phyloP scores from a whole-genome alignment of 345 rosid genomes.

The Sonneratia alba region DNA sequence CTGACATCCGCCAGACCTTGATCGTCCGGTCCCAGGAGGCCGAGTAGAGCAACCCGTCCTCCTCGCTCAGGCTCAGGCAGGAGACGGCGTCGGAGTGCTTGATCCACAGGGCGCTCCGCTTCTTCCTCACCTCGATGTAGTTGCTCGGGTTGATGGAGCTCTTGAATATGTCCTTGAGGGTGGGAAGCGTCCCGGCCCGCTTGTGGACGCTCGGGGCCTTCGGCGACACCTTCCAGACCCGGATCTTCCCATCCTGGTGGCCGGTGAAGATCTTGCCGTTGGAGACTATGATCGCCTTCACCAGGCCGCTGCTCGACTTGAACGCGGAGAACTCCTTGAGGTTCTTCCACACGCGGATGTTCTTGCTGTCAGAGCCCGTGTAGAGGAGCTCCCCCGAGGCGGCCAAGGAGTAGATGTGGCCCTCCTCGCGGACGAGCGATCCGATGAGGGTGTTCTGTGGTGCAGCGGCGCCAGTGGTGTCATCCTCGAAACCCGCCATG shows the following conservation, averaged over 20 bases:
- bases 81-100: constrained; percentile 86
- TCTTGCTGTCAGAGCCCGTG: constrained; percentile 95
- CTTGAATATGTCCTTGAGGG: constrained; percentile 74
- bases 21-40: constrained; percentile 93
- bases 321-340: constrained; percentile 77
- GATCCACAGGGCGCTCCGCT: constrained; percentile 76
- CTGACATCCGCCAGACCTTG: constrained; percentile 85
- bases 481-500: constrained; percentile 19
- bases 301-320: constrained; percentile 88
- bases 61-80: constrained; percentile 63
- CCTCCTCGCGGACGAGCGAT: constrained; percentile 84
- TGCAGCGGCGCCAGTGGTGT: constrained; percentile 22
- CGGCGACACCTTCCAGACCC: constrained; percentile 74
- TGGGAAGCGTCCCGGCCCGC: constrained; percentile 71
- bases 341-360: constrained; percentile 94
- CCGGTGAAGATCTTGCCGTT: constrained; percentile 84
- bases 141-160: constrained; percentile 81
- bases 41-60: constrained; percentile 58
- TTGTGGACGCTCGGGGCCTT: constrained; percentile 61
- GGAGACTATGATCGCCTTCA: constrained; percentile 72
- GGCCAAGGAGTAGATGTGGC: constrained; percentile 87
- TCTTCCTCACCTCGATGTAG: constrained; percentile 62
- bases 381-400: constrained; percentile 74
- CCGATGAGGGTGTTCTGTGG: constrained; percentile 69
- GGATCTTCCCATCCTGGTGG: constrained; percentile 89